phyloP scores from a whole-genome alignment of 768 basidiomycete species.

The Mycena sanguinolenta region DNA sequence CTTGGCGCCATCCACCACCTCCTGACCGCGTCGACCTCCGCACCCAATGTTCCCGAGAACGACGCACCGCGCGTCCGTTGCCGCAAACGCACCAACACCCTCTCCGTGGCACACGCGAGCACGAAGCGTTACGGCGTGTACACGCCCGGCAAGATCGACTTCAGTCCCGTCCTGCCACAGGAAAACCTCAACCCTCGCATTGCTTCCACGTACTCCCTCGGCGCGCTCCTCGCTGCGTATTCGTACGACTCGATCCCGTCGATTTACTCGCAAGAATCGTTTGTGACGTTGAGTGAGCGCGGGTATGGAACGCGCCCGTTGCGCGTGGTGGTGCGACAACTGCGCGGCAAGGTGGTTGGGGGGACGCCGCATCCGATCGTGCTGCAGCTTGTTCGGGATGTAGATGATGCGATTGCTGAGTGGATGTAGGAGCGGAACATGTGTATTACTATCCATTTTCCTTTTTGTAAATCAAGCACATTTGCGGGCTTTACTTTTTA shows the following conservation, averaged over 20 bases:
- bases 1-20: conserved; percentile 34
- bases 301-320: conserved; percentile 25
- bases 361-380: conserved; percentile 45
- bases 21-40: conserved; percentile 18
- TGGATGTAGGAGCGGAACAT: conserved; percentile 40
- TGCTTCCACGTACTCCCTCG: conserved; percentile 28
- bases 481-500: not conserved
- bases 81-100: conserved; percentile 44
- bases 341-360: not conserved
- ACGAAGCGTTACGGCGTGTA: conserved; percentile 56
- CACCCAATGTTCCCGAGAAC: not conserved
- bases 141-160: conserved; percentile 42
- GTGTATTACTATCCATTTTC: not conserved
- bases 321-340: conserved; percentile 16
- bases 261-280: conserved; percentile 41
- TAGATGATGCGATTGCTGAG: conserved; percentile 50
- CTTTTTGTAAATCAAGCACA: not conserved
- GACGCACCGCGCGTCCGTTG: conserved; percentile 39
- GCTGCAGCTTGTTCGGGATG: conserved; percentile 48
- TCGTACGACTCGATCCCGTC: conserved; percentile 41
- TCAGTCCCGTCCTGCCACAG: conserved; percentile 18
- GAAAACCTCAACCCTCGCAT: not conserved
- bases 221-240: conserved; percentile 24
- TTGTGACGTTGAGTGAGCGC: conserved; percentile 22
- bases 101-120: conserved; percentile 28